Conservation (phyloP, 2,329 filamentous ascomycete genomes). For the Elsinoe necatrix region DNA sequence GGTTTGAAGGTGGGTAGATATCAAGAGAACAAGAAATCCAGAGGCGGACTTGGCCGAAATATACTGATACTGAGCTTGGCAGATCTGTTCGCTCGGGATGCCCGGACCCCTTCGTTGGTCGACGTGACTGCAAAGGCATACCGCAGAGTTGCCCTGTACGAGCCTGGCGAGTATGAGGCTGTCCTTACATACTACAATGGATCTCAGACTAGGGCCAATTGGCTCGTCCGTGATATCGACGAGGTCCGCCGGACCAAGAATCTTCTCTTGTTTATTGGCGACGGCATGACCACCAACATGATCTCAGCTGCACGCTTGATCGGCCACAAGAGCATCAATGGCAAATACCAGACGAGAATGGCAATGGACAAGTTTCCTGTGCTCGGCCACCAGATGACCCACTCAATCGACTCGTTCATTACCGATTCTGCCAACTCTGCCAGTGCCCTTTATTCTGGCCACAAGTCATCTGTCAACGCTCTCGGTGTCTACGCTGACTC, state of each 20-base stretch:
- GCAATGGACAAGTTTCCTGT: slow-evolving; percentile 69
- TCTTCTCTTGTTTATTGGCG: slow-evolving; percentile 72
- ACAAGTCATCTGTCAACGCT: slow-evolving; percentile 76
- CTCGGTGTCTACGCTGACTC: slow-evolving; percentile 76
- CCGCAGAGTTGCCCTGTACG: slow-evolving; percentile 64
- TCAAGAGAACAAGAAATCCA: background rate
- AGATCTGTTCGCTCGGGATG: slow-evolving; percentile 69
- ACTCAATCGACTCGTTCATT: slow-evolving; percentile 77
- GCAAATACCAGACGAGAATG: slow-evolving; percentile 69
- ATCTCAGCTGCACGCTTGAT: slow-evolving; percentile 61
- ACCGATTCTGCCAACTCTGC: slow-evolving; percentile 82
- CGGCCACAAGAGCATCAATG: slow-evolving; percentile 74
- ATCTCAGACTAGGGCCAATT: slow-evolving; percentile 63
- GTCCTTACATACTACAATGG: slow-evolving; percentile 67
- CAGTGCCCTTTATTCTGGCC: slow-evolving; percentile 70
- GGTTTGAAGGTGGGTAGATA: slow-evolving; percentile 56
- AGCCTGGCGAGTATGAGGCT: slow-evolving; percentile 71
- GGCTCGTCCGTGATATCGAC: slow-evolving; percentile 64
- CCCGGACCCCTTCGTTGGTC: slow-evolving; percentile 60
- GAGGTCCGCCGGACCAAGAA: slow-evolving; percentile 72
- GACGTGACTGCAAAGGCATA: slow-evolving; percentile 75
- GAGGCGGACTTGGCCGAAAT: background rate
- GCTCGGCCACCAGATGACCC: slow-evolving; percentile 81
- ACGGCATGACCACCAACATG: slow-evolving; percentile 24
- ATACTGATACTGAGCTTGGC: slow-evolving; percentile 11